Evolutionary conservation across 2,329 filamentous ascomycete genomes (phyloP).

Genomic region (Penicillium sp.): DNA sequence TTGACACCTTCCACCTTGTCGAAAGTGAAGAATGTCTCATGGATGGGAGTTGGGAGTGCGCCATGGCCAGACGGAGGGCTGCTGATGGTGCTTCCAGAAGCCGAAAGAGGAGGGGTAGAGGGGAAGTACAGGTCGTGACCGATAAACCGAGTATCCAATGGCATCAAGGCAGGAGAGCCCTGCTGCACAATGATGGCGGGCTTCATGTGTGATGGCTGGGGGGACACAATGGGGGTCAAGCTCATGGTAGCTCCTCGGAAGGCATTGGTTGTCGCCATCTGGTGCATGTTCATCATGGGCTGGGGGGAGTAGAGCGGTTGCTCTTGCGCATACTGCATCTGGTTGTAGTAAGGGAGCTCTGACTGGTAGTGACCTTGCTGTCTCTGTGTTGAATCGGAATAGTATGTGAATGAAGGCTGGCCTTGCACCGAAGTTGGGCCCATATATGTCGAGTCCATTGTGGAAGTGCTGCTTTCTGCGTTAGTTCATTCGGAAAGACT

Average conservation of each 20-base stretch:
- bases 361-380: slow-evolving; percentile 65
- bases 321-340: slow-evolving; percentile 35
- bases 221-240: slow-evolving; percentile 71
- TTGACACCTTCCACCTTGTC: slow-evolving; percentile 68
- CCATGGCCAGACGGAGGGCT: slow-evolving; percentile 77
- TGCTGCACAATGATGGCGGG: slow-evolving; percentile 67
- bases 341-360: slow-evolving; percentile 49
- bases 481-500: background rate
- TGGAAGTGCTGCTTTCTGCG: background rate
- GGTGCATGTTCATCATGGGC: slow-evolving; percentile 47
- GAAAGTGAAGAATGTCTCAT: slow-evolving; percentile 72
- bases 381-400: slow-evolving; percentile 70
- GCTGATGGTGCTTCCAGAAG: slow-evolving; percentile 78
- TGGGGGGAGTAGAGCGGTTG: slow-evolving; percentile 44
- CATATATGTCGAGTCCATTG: slow-evolving; percentile 66
- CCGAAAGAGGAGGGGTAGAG: slow-evolving; percentile 82
- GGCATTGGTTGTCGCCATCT: slow-evolving; percentile 44
- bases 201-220: slow-evolving; percentile 71
- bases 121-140: slow-evolving; percentile 67
- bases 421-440: slow-evolving; percentile 58
- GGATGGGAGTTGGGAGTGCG: slow-evolving; percentile 76
- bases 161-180: slow-evolving; percentile 53
- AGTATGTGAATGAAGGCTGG: slow-evolving; percentile 82
- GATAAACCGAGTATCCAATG: slow-evolving; percentile 73
- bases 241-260: slow-evolving; percentile 41